Conservation (phyloP, 352 stramenopile genomes). For the Phytophthora tubulina region DNA sequence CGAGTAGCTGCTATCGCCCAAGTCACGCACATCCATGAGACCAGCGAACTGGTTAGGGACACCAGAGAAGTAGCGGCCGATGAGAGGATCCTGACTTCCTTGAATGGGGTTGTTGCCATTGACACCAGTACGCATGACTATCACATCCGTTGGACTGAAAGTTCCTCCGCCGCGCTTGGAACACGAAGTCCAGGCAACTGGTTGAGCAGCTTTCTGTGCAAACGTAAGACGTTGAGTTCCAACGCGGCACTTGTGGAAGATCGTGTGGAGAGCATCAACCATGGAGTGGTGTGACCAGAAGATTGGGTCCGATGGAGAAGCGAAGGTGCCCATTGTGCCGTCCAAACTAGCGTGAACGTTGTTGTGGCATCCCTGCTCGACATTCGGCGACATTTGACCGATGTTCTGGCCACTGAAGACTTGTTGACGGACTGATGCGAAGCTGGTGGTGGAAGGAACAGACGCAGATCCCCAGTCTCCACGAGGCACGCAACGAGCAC, state of each 20-base stretch:
- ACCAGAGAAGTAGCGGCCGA: constrained; percentile 52
- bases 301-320: constrained; percentile 65
- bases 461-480: constrained; percentile 42
- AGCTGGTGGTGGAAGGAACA: constrained; percentile 51
- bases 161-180: constrained; percentile 37
- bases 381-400: constrained; percentile 51
- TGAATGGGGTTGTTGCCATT: constrained; percentile 49
- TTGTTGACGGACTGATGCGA: constrained; percentile 58
- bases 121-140: constrained; percentile 55
- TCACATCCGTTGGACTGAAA: constrained; percentile 58
- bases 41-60: constrained; percentile 53
- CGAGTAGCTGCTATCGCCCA: constrained; percentile 65
- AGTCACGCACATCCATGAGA: constrained; percentile 56
- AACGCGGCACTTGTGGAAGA: constrained; percentile 80
- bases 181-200: constrained; percentile 61
- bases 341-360: constrained; percentile 64
- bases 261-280: constrained; percentile 72
- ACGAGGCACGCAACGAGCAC: constrained; percentile 60
- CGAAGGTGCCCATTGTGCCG: constrained; percentile 58
- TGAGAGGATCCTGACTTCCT: constrained; percentile 45
- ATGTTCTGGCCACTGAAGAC: constrained; percentile 63
- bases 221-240: constrained; percentile 53
- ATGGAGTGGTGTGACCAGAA: constrained; percentile 82
- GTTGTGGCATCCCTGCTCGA: constrained; percentile 71
- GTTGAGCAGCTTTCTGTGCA: constrained; percentile 53